phyloP scores from a whole-genome alignment of 2,329 filamentous ascomycete species.

The Cytospora leucostoma region DNA sequence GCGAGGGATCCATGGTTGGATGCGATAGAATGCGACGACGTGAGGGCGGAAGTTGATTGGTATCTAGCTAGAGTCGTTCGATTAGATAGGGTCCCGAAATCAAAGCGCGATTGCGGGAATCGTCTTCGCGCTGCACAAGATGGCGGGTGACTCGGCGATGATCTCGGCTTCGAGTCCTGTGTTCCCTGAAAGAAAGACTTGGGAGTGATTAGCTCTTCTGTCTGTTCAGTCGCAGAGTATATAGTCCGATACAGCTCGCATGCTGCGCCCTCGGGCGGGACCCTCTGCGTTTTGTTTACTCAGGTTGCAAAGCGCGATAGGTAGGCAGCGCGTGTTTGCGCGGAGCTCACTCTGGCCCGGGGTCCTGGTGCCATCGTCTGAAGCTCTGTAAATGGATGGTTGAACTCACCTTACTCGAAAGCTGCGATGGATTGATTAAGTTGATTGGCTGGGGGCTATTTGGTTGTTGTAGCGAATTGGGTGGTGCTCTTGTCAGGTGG shows the following conservation, averaged over 20 bases:
- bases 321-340: constrained; percentile 8
- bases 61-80: constrained; percentile 8
- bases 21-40: constrained; percentile 7
- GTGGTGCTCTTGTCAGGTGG: constrained; percentile 22
- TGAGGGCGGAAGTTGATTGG: neutral
- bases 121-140: constrained; percentile 20
- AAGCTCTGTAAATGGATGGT: constrained; percentile 12
- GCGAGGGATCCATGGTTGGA: constrained; percentile 52
- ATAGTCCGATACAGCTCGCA: neutral
- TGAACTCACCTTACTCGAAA: constrained; percentile 27
- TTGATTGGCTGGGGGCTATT: constrained; percentile 28
- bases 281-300: constrained; percentile 26
- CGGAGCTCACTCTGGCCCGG: constrained; percentile 6
- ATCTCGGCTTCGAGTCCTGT: constrained; percentile 29
- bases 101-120: constrained; percentile 11
- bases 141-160: constrained; percentile 24
- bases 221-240: neutral
- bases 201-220: constrained; percentile 4
- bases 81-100: constrained; percentile 11
- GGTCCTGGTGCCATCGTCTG: neutral
- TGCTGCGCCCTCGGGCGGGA: constrained; percentile 13
- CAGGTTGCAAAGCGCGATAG: constrained; percentile 16
- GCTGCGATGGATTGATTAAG: constrained; percentile 23
- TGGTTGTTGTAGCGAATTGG: constrained; percentile 27
- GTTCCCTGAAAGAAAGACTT: constrained; percentile 16